Base-by-base conservation (phyloP, 257 asterid genomes). In the Petunia axillaris region DNA sequence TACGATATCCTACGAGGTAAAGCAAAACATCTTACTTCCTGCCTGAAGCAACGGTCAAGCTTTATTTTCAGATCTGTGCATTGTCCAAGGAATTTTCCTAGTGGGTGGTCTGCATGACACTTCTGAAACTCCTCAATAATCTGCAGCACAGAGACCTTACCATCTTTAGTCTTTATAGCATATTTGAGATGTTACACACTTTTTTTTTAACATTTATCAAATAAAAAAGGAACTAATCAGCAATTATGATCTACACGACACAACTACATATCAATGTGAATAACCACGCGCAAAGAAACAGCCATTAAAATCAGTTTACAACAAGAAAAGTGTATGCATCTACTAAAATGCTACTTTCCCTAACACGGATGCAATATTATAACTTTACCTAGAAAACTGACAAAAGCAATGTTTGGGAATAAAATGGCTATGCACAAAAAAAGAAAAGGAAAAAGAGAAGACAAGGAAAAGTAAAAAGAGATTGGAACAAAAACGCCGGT, bases 1-100 rank as follows among this genome's bases (percentile, higher is more conserved):
- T 71, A 46, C 0, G 48, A 48, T 71, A 40, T 60, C 44, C 8
- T 13, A 59, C 2, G 2, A 25, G 70, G 36, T n/a, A 25, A 76
- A 15, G 35, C 36, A 57, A 66, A 68, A 65, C 60, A 81, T n/a
- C 90, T 85, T 86, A 93, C 97, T 83, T 93, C 97, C 74, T 90
- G 87, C 35, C 96, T 89, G 86, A 93, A 91, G 86, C 97, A 93
- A 55, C 70, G 83, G 68, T 92, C 94, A 13, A 91, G 93, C 87
- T 92, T 92, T 84, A 92, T 78, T 82, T 92, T 92, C 65, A 91
- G 83, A 79, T 88, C 92, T 9, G 97, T 91, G 91, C 97, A 91
- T 80, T 86, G 81, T 48, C 95, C 95, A 59, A 93, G 88, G 80
- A 91, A 93, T 83, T 93, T 93, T 80, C 94, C 92, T 38, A 93